These are phyloP conservation scores for Rosa rugosa DNA, from an alignment of 306 rosid genomes.

Conservation along the genomic window DNA sequence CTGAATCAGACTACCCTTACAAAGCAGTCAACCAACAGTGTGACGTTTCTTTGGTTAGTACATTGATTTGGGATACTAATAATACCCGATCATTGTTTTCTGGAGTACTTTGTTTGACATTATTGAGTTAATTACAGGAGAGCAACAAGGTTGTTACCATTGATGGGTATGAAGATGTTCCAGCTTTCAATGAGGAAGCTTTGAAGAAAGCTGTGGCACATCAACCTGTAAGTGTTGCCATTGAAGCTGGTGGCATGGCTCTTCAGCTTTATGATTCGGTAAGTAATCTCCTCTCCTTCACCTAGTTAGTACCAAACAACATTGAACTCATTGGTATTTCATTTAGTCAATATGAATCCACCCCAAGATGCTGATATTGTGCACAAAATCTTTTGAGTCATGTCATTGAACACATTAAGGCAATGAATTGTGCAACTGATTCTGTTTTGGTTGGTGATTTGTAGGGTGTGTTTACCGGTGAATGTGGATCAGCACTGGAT, in stretches of 20 bases:
- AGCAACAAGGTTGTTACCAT: slow-evolving; percentile 68
- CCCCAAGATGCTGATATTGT: background rate
- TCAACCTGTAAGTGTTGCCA: slow-evolving; percentile 61
- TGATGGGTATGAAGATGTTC: slow-evolving; percentile 87
- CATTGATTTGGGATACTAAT: background rate
- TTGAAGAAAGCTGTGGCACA: slow-evolving; percentile 59
- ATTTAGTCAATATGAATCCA: background rate
- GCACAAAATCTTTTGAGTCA: background rate
- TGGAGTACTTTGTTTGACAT: background rate
- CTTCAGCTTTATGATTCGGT: slow-evolving; percentile 67
- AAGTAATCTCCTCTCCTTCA: slow-evolving; percentile 4
- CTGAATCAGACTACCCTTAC: slow-evolving; percentile 85
- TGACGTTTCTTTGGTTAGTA: slow-evolving; percentile 47
- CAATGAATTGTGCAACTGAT: background rate
- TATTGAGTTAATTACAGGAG: slow-evolving; percentile 26
- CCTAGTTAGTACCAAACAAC: too few relatives aligned
- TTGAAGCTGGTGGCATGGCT: slow-evolving; percentile 68
- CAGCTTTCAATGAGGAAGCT: slow-evolving; percentile 46
- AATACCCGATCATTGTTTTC: background rate
- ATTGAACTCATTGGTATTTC: background rate
- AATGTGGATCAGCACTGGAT: slow-evolving; percentile 64
- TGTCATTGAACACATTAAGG: background rate
- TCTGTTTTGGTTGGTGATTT: background rate
- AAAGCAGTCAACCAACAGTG: slow-evolving; percentile 53
- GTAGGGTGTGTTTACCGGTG: slow-evolving; percentile 86